Conservation (phyloP, 805 yeast species). For the Nakazawaea siamensis region DNA sequence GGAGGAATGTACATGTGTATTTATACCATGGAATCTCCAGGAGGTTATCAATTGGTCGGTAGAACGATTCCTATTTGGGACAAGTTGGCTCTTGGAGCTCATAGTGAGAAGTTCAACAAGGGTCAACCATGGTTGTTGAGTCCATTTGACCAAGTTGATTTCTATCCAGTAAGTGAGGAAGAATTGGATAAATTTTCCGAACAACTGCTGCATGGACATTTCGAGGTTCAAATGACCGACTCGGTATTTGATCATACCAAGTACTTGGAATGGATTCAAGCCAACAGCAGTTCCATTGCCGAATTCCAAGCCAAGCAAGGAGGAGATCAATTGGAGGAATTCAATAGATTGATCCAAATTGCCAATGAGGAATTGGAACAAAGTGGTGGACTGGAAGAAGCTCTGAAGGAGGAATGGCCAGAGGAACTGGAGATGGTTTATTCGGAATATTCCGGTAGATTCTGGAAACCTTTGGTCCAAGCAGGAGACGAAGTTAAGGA, state of each 20-base stretch:
- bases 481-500: slow-evolving; percentile 68
- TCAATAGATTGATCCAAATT: slow-evolving; percentile 73
- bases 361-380: slow-evolving; percentile 67
- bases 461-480: slow-evolving; percentile 84
- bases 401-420: slow-evolving; percentile 49
- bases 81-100: slow-evolving; percentile 70
- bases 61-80: slow-evolving; percentile 98
- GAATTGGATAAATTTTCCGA: slow-evolving; percentile 67
- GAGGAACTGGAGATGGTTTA: slow-evolving; percentile 80
- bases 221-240: slow-evolving; percentile 65
- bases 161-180: slow-evolving; percentile 83
- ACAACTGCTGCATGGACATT: slow-evolving; percentile 75
- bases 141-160: slow-evolving; percentile 92
- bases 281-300: slow-evolving; percentile 63
- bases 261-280: slow-evolving; percentile 73
- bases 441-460: slow-evolving; percentile 94
- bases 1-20: slow-evolving; percentile 99
- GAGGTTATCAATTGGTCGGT: slow-evolving; percentile 96
- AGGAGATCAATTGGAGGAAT: slow-evolving; percentile 80
- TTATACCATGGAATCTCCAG: slow-evolving; percentile 96
- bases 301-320: slow-evolving; percentile 58
- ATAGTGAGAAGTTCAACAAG: slow-evolving; percentile 33
- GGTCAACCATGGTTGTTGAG: slow-evolving; percentile 81
- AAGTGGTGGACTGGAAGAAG: slow-evolving; percentile 36
- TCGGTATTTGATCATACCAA: slow-evolving; percentile 75